Evolutionary conservation across 306 rosid genomes (phyloP), one percentile per base, ranked within the genome.

Genomic region (Cercis canadensis): DNA sequence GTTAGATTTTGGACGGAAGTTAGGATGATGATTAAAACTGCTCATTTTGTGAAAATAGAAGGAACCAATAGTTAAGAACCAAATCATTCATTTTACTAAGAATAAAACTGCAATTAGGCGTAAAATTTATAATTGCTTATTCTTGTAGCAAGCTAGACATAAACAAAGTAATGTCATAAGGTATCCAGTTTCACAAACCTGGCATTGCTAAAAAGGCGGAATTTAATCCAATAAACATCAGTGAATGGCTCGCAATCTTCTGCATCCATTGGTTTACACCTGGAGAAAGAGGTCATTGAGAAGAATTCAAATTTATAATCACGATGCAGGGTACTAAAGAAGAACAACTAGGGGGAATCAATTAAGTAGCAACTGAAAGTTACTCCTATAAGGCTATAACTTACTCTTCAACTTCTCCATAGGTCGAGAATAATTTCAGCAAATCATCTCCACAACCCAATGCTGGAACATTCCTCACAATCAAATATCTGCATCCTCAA

Each of bases 251-350:
- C 96, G 60, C 98, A 93, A 17, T 90, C 94, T 75, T 87, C 96
- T 8, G 83, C 97, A 78, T 93, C 98, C 98, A 93, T 90, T 11
- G 96, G 97, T 67, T 87, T 87, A 76, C 90, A 88, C 79, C 97
- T 88, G 72, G 74, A 62, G 4, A 80, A 5, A 53, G 33, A 17
- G 18, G 64, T 13, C 32, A 16, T 31, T 55, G 19, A 56, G 31
- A 40, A 53, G 46, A 0, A 55, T 31, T 45, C 18, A 49, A 50
- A 78, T 10, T 40, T 3, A 43, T 8, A 40, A 44, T 14, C 6
- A 63, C n/a, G 32, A 52, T 47, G 31, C 73, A 60, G 39, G 40
- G 5, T 9, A 21, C 46, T 2, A 59, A 43, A 18, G 50, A 52
- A 62, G 53, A 80, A n/a, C 7, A 49, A 64, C 16, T n/a, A n/a